Evolutionary conservation across 805 yeast species (phyloP).

Genomic region (Ogataea chonburiensis): DNA sequence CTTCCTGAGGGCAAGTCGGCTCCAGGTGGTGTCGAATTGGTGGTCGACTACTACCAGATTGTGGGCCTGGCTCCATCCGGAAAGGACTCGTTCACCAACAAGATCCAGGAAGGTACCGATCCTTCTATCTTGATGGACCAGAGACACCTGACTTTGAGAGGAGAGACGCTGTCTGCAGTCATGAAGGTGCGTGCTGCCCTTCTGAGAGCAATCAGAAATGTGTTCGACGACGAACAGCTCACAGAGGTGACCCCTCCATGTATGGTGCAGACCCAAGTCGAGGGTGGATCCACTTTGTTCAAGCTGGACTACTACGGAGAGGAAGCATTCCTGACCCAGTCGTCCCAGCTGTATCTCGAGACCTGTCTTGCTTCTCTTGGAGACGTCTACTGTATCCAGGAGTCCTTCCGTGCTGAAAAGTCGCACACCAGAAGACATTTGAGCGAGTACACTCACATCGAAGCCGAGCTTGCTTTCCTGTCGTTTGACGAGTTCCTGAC

Average conservation of each 20-base stretch:
- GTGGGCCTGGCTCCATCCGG: conserved; percentile 96
- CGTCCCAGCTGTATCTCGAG: conserved; percentile 94
- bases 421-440: conserved; percentile 98
- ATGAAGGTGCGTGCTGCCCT: conserved; percentile 91
- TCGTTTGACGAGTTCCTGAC: conserved; percentile 79
- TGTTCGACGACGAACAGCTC: conserved; percentile 69
- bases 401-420: conserved; percentile 98
- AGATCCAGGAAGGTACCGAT: conserved; percentile 89
- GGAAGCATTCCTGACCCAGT: conserved; percentile 94
- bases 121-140: conserved; percentile 90
- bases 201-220: conserved; percentile 70
- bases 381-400: conserved; percentile 96
- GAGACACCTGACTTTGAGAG: conserved; percentile 95
- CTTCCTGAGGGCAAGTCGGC: conserved; percentile 97
- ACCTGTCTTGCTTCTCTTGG: conserved; percentile 95
- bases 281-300: conserved; percentile 97
- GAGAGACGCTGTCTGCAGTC: conserved; percentile 88
- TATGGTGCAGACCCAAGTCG: conserved; percentile 99
- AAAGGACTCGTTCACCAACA: conserved; percentile 92
- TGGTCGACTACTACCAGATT: conserved; percentile 85
- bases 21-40: conserved; percentile 94
- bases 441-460: conserved; percentile 95
- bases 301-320: conserved; percentile 93
- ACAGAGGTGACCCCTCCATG: conserved; percentile 98
- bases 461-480: conserved; percentile 88